These are phyloP conservation scores for Boletellus ananiceps DNA, from an alignment of 768 basidiomycete species.

Conservation along the genomic window DNA sequence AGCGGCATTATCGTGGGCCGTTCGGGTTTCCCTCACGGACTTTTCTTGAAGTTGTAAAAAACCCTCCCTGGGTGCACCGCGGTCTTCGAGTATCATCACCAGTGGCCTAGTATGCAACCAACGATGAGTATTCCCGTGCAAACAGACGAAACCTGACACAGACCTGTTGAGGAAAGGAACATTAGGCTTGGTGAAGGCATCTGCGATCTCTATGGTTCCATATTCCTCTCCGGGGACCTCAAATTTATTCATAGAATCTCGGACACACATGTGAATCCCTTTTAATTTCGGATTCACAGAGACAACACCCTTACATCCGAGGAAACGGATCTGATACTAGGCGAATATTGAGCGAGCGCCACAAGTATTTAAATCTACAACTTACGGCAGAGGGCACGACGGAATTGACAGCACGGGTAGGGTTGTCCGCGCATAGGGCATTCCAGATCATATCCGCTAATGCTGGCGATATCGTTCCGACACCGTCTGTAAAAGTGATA, in stretches of 20 bases:
- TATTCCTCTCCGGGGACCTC: conserved; percentile 40
- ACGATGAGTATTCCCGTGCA: not conserved
- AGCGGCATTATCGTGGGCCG: conserved; percentile 53
- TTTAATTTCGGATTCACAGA: conserved; percentile 51
- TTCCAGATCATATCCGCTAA: conserved; percentile 60
- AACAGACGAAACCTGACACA: conserved; percentile 29
- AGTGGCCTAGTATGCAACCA: conserved; percentile 46
- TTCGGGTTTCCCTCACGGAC: conserved; percentile 53
- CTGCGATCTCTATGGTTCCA: conserved; percentile 72
- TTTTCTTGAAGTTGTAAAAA: conserved; percentile 61
- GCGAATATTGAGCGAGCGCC: not conserved
- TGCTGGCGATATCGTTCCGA: conserved; percentile 67
- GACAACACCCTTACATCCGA: conserved; percentile 83
- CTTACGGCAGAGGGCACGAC: conserved; percentile 60
- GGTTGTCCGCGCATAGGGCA: conserved; percentile 44
- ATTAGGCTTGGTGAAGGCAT: conserved; percentile 56
- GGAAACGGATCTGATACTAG: conserved; percentile 75
- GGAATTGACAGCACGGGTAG: conserved; percentile 28
- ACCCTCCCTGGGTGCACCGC: conserved; percentile 52
- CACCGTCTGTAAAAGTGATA: conserved; percentile 68
- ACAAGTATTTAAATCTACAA: not conserved
- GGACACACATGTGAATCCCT: conserved; percentile 63
- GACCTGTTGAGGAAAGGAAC: conserved; percentile 71
- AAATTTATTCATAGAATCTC: conserved; percentile 77
- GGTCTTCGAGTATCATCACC: conserved; percentile 75